Evolutionary conservation across 2,329 filamentous ascomycete genomes (phyloP), one percentile per base, ranked within the genome.

Genomic region (Colletotrichum plurivorum): DNA sequence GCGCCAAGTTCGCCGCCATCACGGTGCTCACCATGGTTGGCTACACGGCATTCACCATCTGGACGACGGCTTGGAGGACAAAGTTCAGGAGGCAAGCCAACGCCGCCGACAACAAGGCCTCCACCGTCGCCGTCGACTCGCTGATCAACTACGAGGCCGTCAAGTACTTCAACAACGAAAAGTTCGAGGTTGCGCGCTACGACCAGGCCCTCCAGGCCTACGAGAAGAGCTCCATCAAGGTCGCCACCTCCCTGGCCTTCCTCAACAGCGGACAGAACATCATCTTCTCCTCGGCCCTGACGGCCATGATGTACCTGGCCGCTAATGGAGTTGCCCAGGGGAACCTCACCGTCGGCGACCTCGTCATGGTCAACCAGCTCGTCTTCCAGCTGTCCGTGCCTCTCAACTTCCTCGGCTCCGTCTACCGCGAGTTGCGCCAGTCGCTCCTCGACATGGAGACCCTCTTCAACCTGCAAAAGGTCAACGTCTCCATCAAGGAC

Each of bases 141-240:
- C 84, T 99, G 58, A 97, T 99, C 85, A 99, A 99, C 83, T 99
- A 98, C 77, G 96, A 99, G 81, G 95, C 97, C 15, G 96, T 99
- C 77, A 99, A 99, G 82, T 97, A 98, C 83, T 99, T 98, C 84
- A 99, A 99, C 84, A 99, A 99, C 76, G 97, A 99, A 78, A 94
- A 93, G 73, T 98, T 94, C 73, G 96, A 99, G 82, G 94, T 97
- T 51, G 88, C 89, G 39, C 90, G 96, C 49, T 99, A 99, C 79
- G 95, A 98, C 80, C 89, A 91, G 74, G 94, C 96, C 0, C 84
- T 99, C 25, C 88, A 91, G 72, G 88, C 92, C 68, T 99, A 99
- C 79, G 94, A 99, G 79, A 92, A 92, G 78, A 95, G 94, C 67
- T 97, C 94, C 16, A 98, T 99, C 84, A 98, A 98, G 78, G 93